phyloP scores from a whole-genome alignment of 345 rosid species.

The Geranium rotundifolium region DNA sequence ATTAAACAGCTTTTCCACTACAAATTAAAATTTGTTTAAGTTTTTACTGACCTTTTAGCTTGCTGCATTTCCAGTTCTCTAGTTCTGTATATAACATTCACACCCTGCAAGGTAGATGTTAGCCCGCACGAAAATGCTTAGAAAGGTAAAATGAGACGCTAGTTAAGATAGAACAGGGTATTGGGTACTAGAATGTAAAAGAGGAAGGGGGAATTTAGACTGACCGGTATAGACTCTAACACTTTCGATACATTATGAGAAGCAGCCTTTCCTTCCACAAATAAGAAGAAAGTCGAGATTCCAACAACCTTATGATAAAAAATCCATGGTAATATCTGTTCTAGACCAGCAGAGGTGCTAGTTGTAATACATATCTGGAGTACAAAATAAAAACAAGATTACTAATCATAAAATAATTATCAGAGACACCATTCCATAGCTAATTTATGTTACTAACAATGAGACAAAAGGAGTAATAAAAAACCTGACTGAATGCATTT shows the following conservation, averaged over 20 bases:
- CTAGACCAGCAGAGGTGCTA: constrained; percentile 89
- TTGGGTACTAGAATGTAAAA: not conserved
- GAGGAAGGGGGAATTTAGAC: not conserved
- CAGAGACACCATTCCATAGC: no score
- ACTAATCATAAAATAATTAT: no score
- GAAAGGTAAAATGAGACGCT: not conserved
- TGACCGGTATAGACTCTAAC: constrained; percentile 53
- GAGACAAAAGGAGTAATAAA: no score
- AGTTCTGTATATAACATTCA: constrained; percentile 66
- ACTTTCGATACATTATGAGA: constrained; percentile 56
- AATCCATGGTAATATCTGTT: constrained; percentile 81
- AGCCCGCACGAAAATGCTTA: no score
- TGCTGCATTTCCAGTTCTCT: constrained; percentile 81
- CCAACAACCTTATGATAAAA: constrained; percentile 88
- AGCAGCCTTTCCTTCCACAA: constrained; percentile 95
- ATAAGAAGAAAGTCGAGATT: constrained; percentile 70
- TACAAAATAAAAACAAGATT: not conserved
- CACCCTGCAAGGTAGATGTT: constrained; percentile 40
- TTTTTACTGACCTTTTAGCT: constrained; percentile 52
- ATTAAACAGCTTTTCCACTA: not conserved
- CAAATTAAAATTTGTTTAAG: not conserved
- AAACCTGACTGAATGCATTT: no score
- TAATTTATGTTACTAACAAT: no score
- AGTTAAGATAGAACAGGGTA: constrained; percentile 4
- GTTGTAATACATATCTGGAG: constrained; percentile 68